Evolutionary conservation across 352 stramenopile genomes (phyloP), one percentile per base, ranked within the genome.

Genomic region (Phytophthora fragariae): DNA sequence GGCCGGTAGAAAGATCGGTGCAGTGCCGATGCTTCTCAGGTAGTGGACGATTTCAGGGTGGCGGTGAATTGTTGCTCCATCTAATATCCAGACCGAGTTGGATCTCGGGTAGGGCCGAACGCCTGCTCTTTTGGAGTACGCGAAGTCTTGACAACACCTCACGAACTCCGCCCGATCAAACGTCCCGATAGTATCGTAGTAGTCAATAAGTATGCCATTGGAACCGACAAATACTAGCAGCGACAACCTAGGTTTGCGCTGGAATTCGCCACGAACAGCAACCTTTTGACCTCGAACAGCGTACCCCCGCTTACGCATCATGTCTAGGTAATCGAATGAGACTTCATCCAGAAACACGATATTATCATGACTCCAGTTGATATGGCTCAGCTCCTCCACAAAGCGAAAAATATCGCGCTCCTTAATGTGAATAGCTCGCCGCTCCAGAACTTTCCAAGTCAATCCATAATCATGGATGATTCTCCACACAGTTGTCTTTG

Each of bases 361-460:
- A 11, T 47, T 47, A 6, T n/a, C 11, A 2, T 3, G 19, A 46
- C 29, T 27, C 5, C 53, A 59, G 2, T 59, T 27, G 17, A 59
- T 46, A 15, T 39, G 29, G 17, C 31, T 59, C 14, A 59, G 29
- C 29, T 59, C 53, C 3, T 59, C 57, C 4, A 33, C 27, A 9
- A 47, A 47, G 14, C 39, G 39, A 47, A 47, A 47, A 7, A 47
- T 47, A n/a, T 47, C 14, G 5, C 14, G 39, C 14, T 47, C 24
- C 27, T 64, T 64, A 24, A 64, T 55, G 8, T 64, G 57, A 35
- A 56, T 55, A 10, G 57, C 57, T n/a, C 27, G 21, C 0, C 57
- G 24, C 41, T 55, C 57, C 15, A 64, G 33, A 39, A 39, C 33
- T 39, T 39, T 39, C 33, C 33, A 39, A 39, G 33, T 39, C 33